Conservation (phyloP, 257 asterid genomes). For the Salvia rosmarinus region DNA sequence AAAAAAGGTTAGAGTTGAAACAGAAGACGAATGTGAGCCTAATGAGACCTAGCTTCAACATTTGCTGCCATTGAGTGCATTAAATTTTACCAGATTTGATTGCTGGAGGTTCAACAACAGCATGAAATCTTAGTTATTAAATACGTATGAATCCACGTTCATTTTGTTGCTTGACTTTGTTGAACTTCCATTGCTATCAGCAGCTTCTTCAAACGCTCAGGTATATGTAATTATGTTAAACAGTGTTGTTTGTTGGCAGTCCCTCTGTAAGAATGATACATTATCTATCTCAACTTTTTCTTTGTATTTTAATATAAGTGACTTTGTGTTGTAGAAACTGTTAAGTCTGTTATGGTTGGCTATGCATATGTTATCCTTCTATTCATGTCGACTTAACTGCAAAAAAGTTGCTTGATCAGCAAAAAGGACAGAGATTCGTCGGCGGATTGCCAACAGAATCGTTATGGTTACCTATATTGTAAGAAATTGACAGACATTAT, state of each 20-base stretch:
- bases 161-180: constrained; percentile 20
- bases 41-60: background rate
- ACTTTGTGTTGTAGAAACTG: background rate
- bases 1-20: background rate
- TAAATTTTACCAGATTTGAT: background rate
- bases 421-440: too few relatives aligned
- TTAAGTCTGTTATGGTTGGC: background rate
- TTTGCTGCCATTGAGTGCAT: background rate
- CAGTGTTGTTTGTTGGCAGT: background rate
- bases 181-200: constrained; percentile 1
- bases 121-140: constrained; percentile 3
- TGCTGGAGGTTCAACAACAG: constrained; percentile 13
- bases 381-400: too few relatives aligned
- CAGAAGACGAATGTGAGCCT: background rate
- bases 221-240: constrained; percentile 9
- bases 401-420: too few relatives aligned
- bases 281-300: background rate
- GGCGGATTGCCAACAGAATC: too few relatives aligned
- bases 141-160: background rate
- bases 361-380: too few relatives aligned
- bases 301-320: background rate
- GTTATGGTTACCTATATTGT: too few relatives aligned
- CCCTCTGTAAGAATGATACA: background rate
- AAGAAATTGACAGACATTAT: too few relatives aligned
- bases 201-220: too few relatives aligned